Base-by-base conservation (phyloP, 177 flowering plant genomes). In the Tripterygium wilfordii region DNA sequence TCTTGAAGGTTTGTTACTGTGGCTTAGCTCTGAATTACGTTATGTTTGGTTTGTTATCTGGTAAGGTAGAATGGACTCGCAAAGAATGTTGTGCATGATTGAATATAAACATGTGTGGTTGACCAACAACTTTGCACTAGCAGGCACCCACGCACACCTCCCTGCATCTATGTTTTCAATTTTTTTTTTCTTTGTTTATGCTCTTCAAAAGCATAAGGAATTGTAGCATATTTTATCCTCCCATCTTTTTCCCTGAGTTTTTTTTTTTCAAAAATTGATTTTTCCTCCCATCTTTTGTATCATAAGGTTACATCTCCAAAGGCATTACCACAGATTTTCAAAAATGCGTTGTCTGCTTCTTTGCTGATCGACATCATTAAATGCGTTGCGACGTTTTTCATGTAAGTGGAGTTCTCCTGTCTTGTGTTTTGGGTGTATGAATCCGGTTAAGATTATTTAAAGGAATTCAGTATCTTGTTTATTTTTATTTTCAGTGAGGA, bases 331-430 rank as follows among this genome's bases (percentile, higher is more conserved):
- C 81, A 77, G 57, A 61, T 88, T 49, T 84, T 88, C 60, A 86
- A 80, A 41, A 79, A 80, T 68, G 83, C 91, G 1, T 57, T 92
- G 70, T 79, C 96, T 53, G 76, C 89, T 23, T 74, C 94, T 14
- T 50, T 84, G n/a, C 67, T 92, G 19, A 53, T 81, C n/a, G 96
- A 79, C 61, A 84, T 92, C 7, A 25, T 92, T 17, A 82, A 74
- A 71, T 80, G 89, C 46, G 32, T 92, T 32, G 75, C 91, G 42
- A 69, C 84, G 17, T 74, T 92, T 69, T 88, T 82, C 72, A 35
- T 2, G 98, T 86, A 74, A 80, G 83, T 67, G 2, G 32, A 48
- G 18, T 27, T 39, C 43, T 23, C 35, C 3, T 16, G 3, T 28
- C 38, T 8, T n/a, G 10, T 2, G 33, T 22, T 31, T 24, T 36